These are phyloP conservation scores for Adansonia gregorii DNA, from an alignment of 441 rosid species.

Conservation along the genomic window DNA sequence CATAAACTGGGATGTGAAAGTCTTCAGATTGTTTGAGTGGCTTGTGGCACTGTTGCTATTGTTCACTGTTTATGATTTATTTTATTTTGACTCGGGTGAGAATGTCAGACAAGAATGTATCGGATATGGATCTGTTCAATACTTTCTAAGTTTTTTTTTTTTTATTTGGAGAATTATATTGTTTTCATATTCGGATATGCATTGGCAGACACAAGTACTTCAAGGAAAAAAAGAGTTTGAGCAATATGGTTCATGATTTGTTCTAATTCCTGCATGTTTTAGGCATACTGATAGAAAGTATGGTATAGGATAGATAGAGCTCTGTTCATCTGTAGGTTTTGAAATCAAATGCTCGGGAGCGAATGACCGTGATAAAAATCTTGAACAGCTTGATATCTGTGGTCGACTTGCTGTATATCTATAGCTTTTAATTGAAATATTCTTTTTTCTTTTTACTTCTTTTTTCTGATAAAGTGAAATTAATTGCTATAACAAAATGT, in stretches of 20 bases:
- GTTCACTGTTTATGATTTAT: not conserved
- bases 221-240: too few relatives aligned
- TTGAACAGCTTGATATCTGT: not conserved
- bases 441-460: not conserved
- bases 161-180: too few relatives aligned
- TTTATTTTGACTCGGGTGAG: too few relatives aligned
- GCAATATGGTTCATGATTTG: not conserved
- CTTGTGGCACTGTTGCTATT: not conserved
- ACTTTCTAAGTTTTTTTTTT: too few relatives aligned
- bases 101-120: too few relatives aligned
- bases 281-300: not conserved
- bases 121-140: too few relatives aligned
- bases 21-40: conserved; percentile 3
- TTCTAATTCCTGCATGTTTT: not conserved
- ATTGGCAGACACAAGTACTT: too few relatives aligned
- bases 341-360: not conserved
- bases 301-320: not conserved
- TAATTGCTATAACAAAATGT: not conserved
- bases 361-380: not conserved
- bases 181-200: too few relatives aligned
- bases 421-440: not conserved
- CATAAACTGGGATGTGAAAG: not conserved
- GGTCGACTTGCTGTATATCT: not conserved
- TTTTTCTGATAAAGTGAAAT: not conserved
- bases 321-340: not conserved